phyloP scores from a whole-genome alignment of 2,329 filamentous ascomycete genomes.

The Lomentospora prolificans region DNA sequence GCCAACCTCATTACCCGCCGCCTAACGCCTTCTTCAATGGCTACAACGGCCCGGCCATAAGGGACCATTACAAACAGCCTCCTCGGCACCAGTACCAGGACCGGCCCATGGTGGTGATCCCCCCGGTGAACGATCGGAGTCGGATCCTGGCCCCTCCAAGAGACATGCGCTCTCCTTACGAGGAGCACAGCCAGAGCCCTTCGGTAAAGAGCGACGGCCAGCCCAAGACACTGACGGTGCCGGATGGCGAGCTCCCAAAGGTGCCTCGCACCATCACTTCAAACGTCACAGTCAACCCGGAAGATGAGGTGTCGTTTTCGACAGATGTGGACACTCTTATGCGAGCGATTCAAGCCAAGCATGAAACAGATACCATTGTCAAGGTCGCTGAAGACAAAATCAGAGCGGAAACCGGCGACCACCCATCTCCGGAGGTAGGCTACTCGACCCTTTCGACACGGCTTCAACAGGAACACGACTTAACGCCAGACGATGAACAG shows the following conservation, averaged over 20 bases:
- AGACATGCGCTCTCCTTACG: conserved; percentile 19
- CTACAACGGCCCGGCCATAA: conserved; percentile 27
- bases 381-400: conserved; percentile 13
- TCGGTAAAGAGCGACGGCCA: conserved; percentile 24
- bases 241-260: conserved; percentile 8
- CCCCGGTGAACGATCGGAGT: not conserved
- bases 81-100: conserved; percentile 19
- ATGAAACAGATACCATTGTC: conserved; percentile 25
- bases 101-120: conserved; percentile 15
- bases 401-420: not conserved
- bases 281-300: conserved; percentile 36
- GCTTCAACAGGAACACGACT: conserved; percentile 1
- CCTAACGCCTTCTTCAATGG: conserved; percentile 34
- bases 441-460: conserved; percentile 2
- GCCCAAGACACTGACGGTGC: conserved; percentile 9
- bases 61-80: conserved; percentile 22
- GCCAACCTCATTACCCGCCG: conserved; percentile 31
- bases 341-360: conserved; percentile 72
- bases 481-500: conserved; percentile 3
- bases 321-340: conserved; percentile 82
- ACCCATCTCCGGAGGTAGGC: conserved; percentile 3
- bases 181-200: conserved; percentile 21
- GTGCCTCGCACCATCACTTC: conserved; percentile 30
- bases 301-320: conserved; percentile 53
- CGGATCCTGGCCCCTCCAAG: conserved; percentile 16